Evolutionary conservation across 306 rosid genomes (phyloP), one percentile per base, ranked within the genome.

Genomic region (Quercus robur): DNA sequence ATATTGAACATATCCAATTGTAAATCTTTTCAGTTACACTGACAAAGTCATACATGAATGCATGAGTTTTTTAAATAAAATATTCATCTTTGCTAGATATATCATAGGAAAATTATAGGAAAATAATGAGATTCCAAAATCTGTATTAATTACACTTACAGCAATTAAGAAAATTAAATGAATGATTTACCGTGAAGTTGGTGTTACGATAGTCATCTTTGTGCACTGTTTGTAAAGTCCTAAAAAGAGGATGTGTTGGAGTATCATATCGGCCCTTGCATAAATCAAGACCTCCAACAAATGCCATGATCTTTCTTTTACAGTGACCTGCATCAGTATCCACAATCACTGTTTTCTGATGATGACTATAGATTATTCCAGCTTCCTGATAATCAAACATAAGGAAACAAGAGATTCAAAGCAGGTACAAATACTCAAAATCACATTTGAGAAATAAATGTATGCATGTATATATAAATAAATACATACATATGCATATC

Each of bases 221-320:
- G 78, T 91, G 97, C 44, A 87, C 80, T 61, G 97, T 93, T 68
- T 90, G 74, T 79, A 92, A 64, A 58, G 95, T 90, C 80, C 88
- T 84, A 72, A 90, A 83, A 76, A 94, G 33, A 68, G 87, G 84
- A 87, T 94, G 99, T 3, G 77, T 63, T 4, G 94, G 97, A 25
- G 94, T 86, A 77, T 94, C 99, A 49, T 94, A 93, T 78, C 97
- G 87, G 6, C 99, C 99, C 31, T 63, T 67, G 80, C 97, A 91
- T 66, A 94, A 81, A 83, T 94, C 97, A 84, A 94, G 97, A 56
- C 98, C 98, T 80, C 98, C 98, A 41, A 94, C 90, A 84, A 92
- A 94, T 71, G 97, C 94, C 70, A 59, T 25, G 77, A 94, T 90
- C 86, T 94, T 90, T 87, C 98, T 86, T 84, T 70, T 87, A 73